Conservation (phyloP, 164 flowering plant species). For the Aristolochia contorta region DNA sequence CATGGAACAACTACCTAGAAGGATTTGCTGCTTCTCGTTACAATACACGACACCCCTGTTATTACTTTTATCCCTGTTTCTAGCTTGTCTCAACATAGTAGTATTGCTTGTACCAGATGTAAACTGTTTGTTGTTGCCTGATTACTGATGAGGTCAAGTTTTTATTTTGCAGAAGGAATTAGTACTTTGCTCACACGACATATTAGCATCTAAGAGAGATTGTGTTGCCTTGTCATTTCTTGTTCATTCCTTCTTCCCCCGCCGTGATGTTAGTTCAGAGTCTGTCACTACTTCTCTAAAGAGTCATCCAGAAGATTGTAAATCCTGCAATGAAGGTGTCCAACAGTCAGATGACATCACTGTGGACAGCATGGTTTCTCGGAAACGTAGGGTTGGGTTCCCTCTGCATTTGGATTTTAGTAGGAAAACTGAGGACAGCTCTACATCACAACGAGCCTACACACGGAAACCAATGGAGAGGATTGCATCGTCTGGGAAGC, state of each 20-base stretch:
- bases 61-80: no score
- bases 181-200: constrained; percentile 72
- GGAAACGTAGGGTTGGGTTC: constrained; percentile 34
- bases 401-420: constrained; percentile 48
- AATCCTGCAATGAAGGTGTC: constrained; percentile 57
- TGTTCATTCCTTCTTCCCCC: constrained; percentile 41
- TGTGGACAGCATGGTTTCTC: constrained; percentile 61
- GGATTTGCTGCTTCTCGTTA: no score
- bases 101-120: no score
- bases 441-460: constrained; percentile 38
- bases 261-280: constrained; percentile 79
- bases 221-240: constrained; percentile 47
- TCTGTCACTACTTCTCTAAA: constrained; percentile 88
- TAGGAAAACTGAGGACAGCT: constrained; percentile 62
- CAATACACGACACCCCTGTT: no score
- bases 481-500: constrained; percentile 55
- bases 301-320: constrained; percentile 45
- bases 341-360: constrained; percentile 85
- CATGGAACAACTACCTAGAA: no score
- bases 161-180: constrained; percentile 66
- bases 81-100: no score
- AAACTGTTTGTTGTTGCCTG: no score
- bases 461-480: constrained; percentile 32
- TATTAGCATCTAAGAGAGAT: constrained; percentile 68
- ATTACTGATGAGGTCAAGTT: background rate